Evolutionary conservation across 345 rosid genomes (phyloP).

Genomic region (Salix arbutifolia): DNA sequence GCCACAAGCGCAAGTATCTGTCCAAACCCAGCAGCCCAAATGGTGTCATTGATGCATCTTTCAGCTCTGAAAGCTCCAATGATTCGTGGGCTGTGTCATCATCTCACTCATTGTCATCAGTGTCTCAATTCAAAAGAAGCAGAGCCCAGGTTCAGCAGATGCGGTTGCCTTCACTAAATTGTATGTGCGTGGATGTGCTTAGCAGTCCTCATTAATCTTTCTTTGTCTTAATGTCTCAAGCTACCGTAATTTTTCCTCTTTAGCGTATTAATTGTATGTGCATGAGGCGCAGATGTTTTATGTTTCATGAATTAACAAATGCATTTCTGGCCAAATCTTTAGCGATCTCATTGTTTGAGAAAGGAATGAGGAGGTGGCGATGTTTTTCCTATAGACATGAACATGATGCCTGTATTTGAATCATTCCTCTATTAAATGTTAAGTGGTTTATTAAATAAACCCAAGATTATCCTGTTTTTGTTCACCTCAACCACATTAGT

Average conservation of each 20-base stretch:
- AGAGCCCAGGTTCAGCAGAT: slow-evolving; percentile 63
- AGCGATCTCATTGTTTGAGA: slow-evolving; percentile 8
- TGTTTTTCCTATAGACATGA: neutral
- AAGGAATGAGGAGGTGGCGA: slow-evolving; percentile 7
- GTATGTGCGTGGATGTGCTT: slow-evolving; percentile 59
- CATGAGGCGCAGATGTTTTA: slow-evolving; percentile 18
- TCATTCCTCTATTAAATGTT: neutral
- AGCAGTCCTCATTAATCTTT: slow-evolving; percentile 57
- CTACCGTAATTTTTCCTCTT: slow-evolving; percentile 10
- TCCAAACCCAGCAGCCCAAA: slow-evolving; percentile 44
- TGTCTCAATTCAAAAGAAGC: slow-evolving; percentile 54
- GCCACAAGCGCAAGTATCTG: slow-evolving; percentile 47
- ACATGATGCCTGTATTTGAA: neutral
- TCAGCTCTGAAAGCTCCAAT: slow-evolving; percentile 65
- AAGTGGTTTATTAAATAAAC: neutral
- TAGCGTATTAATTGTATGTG: slow-evolving; percentile 9
- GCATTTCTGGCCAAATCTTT: slow-evolving; percentile 16
- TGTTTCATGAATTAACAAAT: slow-evolving; percentile 15
- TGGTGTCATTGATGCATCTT: slow-evolving; percentile 53
- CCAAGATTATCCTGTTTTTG: neutral
- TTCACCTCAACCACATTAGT: neutral
- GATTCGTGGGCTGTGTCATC: slow-evolving; percentile 50
- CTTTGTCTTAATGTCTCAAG: slow-evolving; percentile 16
- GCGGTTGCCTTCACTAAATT: slow-evolving; percentile 53
- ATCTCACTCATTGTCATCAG: slow-evolving; percentile 38